Base-by-base conservation (phyloP, 768 basidiomycete species). In the Hygrocybe coccinea region DNA sequence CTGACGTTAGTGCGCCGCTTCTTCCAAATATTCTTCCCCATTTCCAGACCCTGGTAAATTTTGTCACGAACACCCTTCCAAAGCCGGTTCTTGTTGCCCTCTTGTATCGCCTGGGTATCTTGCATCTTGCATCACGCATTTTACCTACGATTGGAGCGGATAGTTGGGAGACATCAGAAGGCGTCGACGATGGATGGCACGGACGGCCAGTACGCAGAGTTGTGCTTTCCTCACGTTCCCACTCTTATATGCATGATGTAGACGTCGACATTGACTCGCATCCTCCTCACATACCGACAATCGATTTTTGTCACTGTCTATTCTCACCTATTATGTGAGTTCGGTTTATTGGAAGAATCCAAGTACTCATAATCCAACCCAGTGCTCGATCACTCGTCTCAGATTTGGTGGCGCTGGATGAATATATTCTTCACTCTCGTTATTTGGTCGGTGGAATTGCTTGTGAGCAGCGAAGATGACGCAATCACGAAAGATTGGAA, bases 391-490 rank as follows among this genome's bases (percentile, higher is more conserved):
- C 87, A 89, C 64, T 87, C 90, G 17, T 89, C 89, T n/a, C 91
- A 92, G 65, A 82, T 91, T 48, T 93, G 91, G 91, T 92, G 91
- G 87, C 80, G 91, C 58, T 92, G 91, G 90, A 85, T 86, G 76
- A 89, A 90, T 65, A 85, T 93, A 34, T 89, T 91, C 73, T 87
- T 92, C 69, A 91, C 89, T 3, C 77, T 93, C 25, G 75, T 85
- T 22, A 79, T 91, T 39, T 93, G 91, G 91, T 83, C 86, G 10
- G 74, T 92, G 21, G 91, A 92, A 69, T 77, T 92, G 46, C 68
- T 88, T 29, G 88, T 93, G 54, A 84, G 85, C 71, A 80, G 80
- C n/a, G 88, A 84, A 47, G 86, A 88, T 49, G 88, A 89, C 61
- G 72, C 67, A 29, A 69, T 70, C 21, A 76, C 80, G 56, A 83